Evolutionary conservation across 116 monocot species (phyloP).

Genomic region (Iris pallida): DNA sequence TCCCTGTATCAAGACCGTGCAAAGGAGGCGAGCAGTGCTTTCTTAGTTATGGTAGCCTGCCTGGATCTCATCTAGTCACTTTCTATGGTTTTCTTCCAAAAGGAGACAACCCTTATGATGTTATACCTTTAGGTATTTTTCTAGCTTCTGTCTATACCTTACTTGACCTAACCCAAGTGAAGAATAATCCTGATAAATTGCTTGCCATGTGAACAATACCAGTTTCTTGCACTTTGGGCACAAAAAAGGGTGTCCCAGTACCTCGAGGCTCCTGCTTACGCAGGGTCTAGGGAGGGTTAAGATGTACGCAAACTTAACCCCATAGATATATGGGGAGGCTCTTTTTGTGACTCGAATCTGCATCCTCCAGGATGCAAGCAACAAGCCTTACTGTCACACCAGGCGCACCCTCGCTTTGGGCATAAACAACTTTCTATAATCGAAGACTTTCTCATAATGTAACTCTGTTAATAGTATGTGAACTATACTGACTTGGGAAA

Average conservation of each 20-base stretch:
- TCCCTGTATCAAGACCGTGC: slow-evolving; percentile 72
- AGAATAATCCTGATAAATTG: neutral
- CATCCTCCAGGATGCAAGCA: too few species aligned
- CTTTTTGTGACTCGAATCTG: too few species aligned
- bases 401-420: too few species aligned
- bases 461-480: too few species aligned
- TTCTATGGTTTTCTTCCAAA: slow-evolving; percentile 93
- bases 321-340: neutral
- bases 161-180: neutral
- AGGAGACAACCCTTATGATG: slow-evolving; percentile 80
- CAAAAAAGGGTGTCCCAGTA: too few species aligned
- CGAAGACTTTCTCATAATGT: too few species aligned
- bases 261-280: too few species aligned
- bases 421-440: too few species aligned
- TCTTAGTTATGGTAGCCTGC: slow-evolving; percentile 79
- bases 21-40: slow-evolving; percentile 79
- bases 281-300: too few species aligned
- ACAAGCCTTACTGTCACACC: too few species aligned
- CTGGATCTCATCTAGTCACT: slow-evolving; percentile 80
- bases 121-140: slow-evolving; percentile 81
- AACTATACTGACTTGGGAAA: too few species aligned
- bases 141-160: slow-evolving; percentile 1
- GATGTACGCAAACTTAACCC: neutral
- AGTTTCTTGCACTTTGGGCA: slow-evolving; percentile 1
- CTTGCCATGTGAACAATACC: neutral